A percentile compares a stretch with the other conserved stretches of the same genome.
These are phyloP conservation scores for Aphanomyces euteiches DNA, from an alignment of 352 stramenopile genomes.

Conservation along the genomic window DNA sequence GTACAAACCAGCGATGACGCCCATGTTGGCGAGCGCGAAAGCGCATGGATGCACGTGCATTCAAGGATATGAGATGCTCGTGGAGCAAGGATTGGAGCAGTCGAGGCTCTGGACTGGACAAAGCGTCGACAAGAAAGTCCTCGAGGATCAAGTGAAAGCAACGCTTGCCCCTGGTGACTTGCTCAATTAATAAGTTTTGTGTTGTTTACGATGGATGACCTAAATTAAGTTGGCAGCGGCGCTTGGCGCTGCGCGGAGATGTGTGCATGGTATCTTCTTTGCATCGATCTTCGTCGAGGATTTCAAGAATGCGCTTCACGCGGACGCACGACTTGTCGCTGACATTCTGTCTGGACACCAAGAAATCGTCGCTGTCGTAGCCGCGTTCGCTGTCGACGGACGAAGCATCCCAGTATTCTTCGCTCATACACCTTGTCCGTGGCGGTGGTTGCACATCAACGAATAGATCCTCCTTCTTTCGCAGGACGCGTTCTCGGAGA, in stretches of 20 bases:
- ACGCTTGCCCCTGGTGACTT: background rate
- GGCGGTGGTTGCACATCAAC: slow-evolving; percentile 1
- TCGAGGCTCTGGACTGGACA: slow-evolving; percentile 91
- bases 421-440: slow-evolving; percentile 7
- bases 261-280: slow-evolving; percentile 26
- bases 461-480: slow-evolving; percentile 13
- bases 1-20: slow-evolving; percentile 96
- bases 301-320: slow-evolving; percentile 62
- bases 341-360: background rate
- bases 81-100: slow-evolving; percentile 96
- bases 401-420: background rate
- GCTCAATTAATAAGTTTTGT: background rate
- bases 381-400: background rate
- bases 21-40: slow-evolving; percentile 87
- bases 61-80: slow-evolving; percentile 97
- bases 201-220: background rate
- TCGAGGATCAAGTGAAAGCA: slow-evolving; percentile 37
- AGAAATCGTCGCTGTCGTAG: slow-evolving; percentile 4
- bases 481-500: slow-evolving; percentile 23
- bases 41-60: slow-evolving; percentile 84
- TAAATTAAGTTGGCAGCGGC: background rate
- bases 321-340: background rate
- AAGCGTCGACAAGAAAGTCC: slow-evolving; percentile 55
- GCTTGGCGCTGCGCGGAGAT: slow-evolving; percentile 23
- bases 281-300: slow-evolving; percentile 67